Evolutionary conservation across 495 filamentous ascomycete species (phyloP), one percentile per base, ranked within the genome.

Genomic region (Xylaria palmicola): DNA sequence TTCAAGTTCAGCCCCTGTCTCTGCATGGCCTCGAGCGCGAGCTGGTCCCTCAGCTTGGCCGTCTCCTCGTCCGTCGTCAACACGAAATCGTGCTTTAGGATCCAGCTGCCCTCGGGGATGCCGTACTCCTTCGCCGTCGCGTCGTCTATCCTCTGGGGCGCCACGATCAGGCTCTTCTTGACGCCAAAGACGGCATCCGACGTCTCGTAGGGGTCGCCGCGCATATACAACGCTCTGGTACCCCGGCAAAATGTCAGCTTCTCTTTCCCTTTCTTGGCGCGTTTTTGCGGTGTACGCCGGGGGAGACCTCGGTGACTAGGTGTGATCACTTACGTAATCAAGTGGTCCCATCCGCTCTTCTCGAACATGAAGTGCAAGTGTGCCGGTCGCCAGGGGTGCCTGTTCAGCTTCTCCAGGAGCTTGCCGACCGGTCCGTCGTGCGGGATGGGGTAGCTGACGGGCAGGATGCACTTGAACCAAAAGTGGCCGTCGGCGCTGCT

Each of bases 331-430:
- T 74, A 92, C 88, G 93, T 97, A 66, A 97, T 86, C 65, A 97
- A 77, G 68, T 89, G 83, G 74, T 96, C 91, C 72, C 87, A 96
- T 0, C 91, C 74, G 32, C 80, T 76, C 79, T 92, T 95, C 72
- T 88, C 84, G 75, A 97, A 95, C 90, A 96, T 94, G 68, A 96
- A 97, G 76, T 97, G 93, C 81, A 97, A 87, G 79, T 97, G 92
- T 45, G 87, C 86, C 26, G 93, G 93, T 39, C 93, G 77, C 77
- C 85, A 96, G 60, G 87, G 85, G 77, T 96, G 93, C 29, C 93
- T 79, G 26, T 83, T 80, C 71, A 97, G 68, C 74, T 74, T 76
- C 75, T 77, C 77, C 73, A 97, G 76, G 69, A 97, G 76, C 76
- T 84, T 84, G 0, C 93, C 93, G 7, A 96, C 90, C 0, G 93